These are phyloP conservation scores for Leccinum obscurum DNA, from an alignment of 768 basidiomycete genomes.

Conservation along the genomic window DNA sequence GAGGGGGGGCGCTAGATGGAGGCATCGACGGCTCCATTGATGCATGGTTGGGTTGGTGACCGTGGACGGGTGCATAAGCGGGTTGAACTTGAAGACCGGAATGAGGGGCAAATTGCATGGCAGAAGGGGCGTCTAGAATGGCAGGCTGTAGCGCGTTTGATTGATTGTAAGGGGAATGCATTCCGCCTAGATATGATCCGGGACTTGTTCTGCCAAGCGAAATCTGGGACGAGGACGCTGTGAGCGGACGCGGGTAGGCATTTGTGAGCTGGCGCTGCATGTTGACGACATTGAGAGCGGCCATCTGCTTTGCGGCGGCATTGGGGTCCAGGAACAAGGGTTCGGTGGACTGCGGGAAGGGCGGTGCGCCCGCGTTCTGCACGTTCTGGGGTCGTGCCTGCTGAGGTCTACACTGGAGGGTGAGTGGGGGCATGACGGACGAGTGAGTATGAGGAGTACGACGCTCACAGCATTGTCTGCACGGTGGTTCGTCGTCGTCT, in stretches of 20 bases:
- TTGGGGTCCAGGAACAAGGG: conserved; percentile 62
- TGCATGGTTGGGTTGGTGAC: conserved; percentile 33
- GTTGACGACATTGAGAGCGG: conserved; percentile 65
- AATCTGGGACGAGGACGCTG: conserved; percentile 37
- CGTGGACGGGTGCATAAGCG: conserved; percentile 40
- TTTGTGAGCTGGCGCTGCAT: conserved; percentile 51
- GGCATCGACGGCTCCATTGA: conserved; percentile 49
- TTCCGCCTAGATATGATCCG: conserved; percentile 68
- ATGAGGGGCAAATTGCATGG: conserved; percentile 46
- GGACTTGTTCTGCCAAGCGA: conserved; percentile 59
- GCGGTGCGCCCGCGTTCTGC: conserved; percentile 17
- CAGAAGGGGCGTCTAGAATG: conserved; percentile 39
- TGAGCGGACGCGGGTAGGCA: conserved; percentile 48
- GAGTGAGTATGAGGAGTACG: neutral
- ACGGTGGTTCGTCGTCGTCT: conserved; percentile 17
- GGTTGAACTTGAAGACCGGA: conserved; percentile 43
- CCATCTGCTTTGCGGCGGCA: conserved; percentile 78
- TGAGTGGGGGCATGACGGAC: conserved; percentile 1
- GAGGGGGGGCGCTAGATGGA: conserved; percentile 37
- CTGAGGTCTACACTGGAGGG: conserved; percentile 40
- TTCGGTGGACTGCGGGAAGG: conserved; percentile 31
- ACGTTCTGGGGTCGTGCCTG: conserved; percentile 29
- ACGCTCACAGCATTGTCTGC: conserved; percentile 35
- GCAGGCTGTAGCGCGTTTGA: conserved; percentile 37
- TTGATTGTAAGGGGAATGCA: conserved; percentile 36